Conservation (phyloP, 495 filamentous ascomycete species). For the Neurospora sp. region DNA sequence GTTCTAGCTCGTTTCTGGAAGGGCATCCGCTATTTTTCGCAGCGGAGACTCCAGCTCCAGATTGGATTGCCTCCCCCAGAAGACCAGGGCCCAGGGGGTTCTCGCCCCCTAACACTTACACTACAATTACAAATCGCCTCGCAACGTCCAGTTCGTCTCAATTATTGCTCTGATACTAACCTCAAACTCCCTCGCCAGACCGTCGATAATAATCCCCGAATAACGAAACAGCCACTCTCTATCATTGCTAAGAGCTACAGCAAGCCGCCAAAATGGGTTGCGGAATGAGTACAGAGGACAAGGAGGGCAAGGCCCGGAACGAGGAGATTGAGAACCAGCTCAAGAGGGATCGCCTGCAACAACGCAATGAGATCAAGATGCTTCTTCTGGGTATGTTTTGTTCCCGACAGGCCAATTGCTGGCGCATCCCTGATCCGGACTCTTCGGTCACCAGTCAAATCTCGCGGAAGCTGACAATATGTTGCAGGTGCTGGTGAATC, state of each 20-base stretch:
- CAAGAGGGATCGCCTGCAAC: slow-evolving; percentile 89
- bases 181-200: not conserved
- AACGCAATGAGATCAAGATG: slow-evolving; percentile 99
- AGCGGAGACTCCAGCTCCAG: not conserved
- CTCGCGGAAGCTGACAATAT: slow-evolving; percentile 7
- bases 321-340: slow-evolving; percentile 99
- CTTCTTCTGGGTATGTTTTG: slow-evolving; percentile 74
- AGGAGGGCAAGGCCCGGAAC: slow-evolving; percentile 98
- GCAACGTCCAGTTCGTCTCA: not conserved
- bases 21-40: not conserved
- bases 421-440: not conserved
- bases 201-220: not conserved
- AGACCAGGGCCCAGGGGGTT: not conserved
- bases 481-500: slow-evolving; percentile 91
- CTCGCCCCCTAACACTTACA: not conserved
- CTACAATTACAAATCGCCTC: not conserved
- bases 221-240: slow-evolving; percentile 8
- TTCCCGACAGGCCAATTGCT: not conserved
- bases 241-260: slow-evolving; percentile 9
- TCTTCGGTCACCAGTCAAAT: not conserved
- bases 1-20: not conserved
- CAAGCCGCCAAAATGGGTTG: slow-evolving; percentile 81
- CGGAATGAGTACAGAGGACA: slow-evolving; percentile 99
- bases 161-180: not conserved
- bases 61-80: not conserved